Evolutionary conservation across 2,329 filamentous ascomycete genomes (phyloP).

Genomic region (Trichoderma koningiopsis): DNA sequence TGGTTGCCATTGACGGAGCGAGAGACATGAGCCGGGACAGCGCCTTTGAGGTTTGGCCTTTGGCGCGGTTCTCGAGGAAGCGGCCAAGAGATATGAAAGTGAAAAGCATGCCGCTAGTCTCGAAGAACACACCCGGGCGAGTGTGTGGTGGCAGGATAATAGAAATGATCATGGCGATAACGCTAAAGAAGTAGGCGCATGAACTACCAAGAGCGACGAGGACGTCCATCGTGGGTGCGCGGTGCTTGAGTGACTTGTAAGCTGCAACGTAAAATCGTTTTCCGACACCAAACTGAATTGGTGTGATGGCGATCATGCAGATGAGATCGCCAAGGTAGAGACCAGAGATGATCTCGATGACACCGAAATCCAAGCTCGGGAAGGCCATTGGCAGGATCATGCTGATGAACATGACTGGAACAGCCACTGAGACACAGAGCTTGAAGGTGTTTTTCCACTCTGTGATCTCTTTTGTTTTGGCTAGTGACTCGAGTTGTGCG

Average conservation of each 20-base stretch:
- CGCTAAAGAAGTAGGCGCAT: conserved; percentile 93
- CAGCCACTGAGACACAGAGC: conserved; percentile 75
- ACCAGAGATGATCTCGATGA: conserved; percentile 66
- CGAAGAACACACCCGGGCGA: conserved; percentile 86
- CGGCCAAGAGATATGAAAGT: conserved; percentile 91
- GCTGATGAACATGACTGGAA: conserved; percentile 88
- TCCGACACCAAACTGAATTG: conserved; percentile 94
- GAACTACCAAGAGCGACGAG: conserved; percentile 92
- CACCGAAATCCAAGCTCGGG: conserved; percentile 75
- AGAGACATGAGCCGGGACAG: conserved; percentile 93
- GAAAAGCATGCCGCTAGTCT: conserved; percentile 97
- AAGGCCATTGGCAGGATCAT: conserved; percentile 93
- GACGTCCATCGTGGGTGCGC: conserved; percentile 96
- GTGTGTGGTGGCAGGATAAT: conserved; percentile 73
- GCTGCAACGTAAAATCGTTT: conserved; percentile 91
- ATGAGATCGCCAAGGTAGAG: conserved; percentile 86
- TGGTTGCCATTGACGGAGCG: conserved; percentile 93
- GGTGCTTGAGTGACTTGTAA: conserved; percentile 90
- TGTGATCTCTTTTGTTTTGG: conserved; percentile 94
- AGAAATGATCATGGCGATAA: conserved; percentile 83
- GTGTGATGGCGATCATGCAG: conserved; percentile 81
- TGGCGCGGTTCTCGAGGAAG: conserved; percentile 90
- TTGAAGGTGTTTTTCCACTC: conserved; percentile 86
- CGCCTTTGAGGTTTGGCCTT: conserved; percentile 93
- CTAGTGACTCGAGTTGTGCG: conserved; percentile 90